Evolutionary conservation across 1,139 yeast species (phyloP), one percentile per base, ranked within the genome.

Genomic region (Hanseniaspora gamundiae): DNA sequence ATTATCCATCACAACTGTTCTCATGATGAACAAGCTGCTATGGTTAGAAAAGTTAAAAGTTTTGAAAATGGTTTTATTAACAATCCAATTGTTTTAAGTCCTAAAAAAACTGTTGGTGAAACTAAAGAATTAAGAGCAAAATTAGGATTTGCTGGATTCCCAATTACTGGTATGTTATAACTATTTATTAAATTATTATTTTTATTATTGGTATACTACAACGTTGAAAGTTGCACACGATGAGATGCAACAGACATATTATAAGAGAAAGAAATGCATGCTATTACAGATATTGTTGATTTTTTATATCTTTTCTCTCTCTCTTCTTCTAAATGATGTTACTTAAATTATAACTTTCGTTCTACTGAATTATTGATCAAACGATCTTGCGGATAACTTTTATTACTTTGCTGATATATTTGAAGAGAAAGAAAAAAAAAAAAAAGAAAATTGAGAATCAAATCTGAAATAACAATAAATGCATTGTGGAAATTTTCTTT

Each of bases 1-100:
- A 85, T 93, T 60, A 80, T 91, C 57, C 99, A 91, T 68, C 97
- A 91, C 73, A 91, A 91, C 74, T 88, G 96, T 70, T 66, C 94
- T 48, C 74, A 94, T 49, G 97, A 91, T 43, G 97, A 87, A 65
- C 99, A 91, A 71, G 98, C 98, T 49, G 95, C 79, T 55, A 91
- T 91, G 98, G 98, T 91, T 51, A 83, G 75, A 66, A 84, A 84
- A 69, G 99, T 91, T 55, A 91, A 91, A 76, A 87, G 84, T 68
- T 91, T 72, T 69, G 98, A 91, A 72, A 91, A 91, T 65, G 99
- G 99, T 39, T 91, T 91, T 72, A 93, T 91, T 62, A 83, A 81
- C 59, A 94, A 86, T 58, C 98, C 99, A 39, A 76, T 91, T 50
- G 96, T 85, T 47, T 76, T 91, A 52, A 58, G 81, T 40, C 94